Evolutionary conservation across 768 basidiomycete genomes (phyloP), one percentile per base, ranked within the genome.

Genomic region (Cystobasidium tubakii): DNA sequence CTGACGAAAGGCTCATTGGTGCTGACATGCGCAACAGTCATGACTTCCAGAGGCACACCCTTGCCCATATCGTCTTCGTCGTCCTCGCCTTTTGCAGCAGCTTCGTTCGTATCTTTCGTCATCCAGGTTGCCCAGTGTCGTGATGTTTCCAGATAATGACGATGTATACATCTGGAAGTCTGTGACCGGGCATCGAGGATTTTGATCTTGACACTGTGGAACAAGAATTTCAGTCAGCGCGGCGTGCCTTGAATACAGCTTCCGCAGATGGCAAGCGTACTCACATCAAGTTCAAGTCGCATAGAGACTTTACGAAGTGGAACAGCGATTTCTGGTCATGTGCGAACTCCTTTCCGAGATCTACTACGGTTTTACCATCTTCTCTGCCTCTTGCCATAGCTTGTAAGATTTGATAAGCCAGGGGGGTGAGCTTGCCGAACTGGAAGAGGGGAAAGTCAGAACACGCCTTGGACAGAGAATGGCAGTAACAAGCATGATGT

Each of bases 291-390:
- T 75, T 87, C 66, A 94, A 83, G 65, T 88, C 87, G 1, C 88
- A 84, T 21, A 94, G 83, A 76, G 90, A 87, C 76, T 87, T 86
- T 73, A 91, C 86, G 73, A 92, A 86, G 81, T 94, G 93, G 80
- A 90, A 91, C 76, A 90, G 90, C 0, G 90, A 89, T 81, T 92
- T 93, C 79, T 90, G 90, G 79, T 92, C 91, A 78, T 94, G 92
- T 62, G 86, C 86, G 12, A 91, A 88, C 78, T 86, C 84, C 77
- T 87, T 86, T 29, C 90, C 89, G 17, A 95, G 84, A 36, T 89
- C 86, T 15, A 92, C 86, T 57, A 90, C 88, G 7, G 90, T 88
- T 19, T 90, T 85, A 13, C 92, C 92, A 23, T 85, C 82, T 73
- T 90, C 88, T 74, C 91, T 83, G 1, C 89, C 90, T 43, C 90